Percentiles rank a stretch among this genome's conserved stretches.
Conservation (phyloP, 1,284 basidiomycete genomes). For the Ustilago trichophora region DNA sequence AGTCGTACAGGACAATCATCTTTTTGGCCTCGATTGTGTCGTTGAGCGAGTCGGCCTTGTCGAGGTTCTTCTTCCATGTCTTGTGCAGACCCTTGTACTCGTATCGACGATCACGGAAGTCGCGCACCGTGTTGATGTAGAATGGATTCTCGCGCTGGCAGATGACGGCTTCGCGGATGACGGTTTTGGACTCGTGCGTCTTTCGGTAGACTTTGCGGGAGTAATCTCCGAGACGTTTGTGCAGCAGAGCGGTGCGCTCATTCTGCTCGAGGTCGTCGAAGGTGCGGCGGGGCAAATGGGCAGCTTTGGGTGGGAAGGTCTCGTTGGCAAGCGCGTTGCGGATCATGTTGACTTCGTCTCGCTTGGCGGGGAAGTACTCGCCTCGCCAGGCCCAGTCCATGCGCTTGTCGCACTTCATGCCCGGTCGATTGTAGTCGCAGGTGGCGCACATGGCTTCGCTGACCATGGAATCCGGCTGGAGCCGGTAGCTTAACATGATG, state of each 20-base stretch:
- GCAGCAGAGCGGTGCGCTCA: slow-evolving; percentile 89
- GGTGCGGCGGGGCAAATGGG: slow-evolving; percentile 78
- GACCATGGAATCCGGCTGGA: slow-evolving; percentile 97
- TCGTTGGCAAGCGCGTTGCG: slow-evolving; percentile 95
- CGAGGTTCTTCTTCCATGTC: slow-evolving; percentile 99
- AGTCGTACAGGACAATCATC: slow-evolving; percentile 99
- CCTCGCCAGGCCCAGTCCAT: slow-evolving; percentile 99
- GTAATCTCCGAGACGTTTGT: slow-evolving; percentile 97
- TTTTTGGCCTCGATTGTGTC: slow-evolving; percentile 97
- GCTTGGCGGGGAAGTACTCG: slow-evolving; percentile 96
- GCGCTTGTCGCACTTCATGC: slow-evolving; percentile 91
- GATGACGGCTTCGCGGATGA: slow-evolving; percentile 92
- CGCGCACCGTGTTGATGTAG: slow-evolving; percentile 97
- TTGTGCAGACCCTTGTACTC: slow-evolving; percentile 99
- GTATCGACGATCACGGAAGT: slow-evolving; percentile 96
- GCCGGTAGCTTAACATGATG: slow-evolving; percentile 99
- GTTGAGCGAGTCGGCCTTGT: slow-evolving; percentile 76
- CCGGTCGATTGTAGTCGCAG: slow-evolving; percentile 97
- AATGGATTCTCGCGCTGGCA: slow-evolving; percentile 99
- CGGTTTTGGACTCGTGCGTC: slow-evolving; percentile 97
- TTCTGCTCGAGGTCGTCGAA: slow-evolving; percentile 85
- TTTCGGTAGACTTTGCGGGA: slow-evolving; percentile 98
- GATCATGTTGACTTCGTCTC: slow-evolving; percentile 99
- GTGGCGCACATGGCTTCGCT: slow-evolving; percentile 96
- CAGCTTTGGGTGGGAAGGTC: slow-evolving; percentile 82